These are phyloP conservation scores for Chlorella variabilis DNA, from an alignment of 163 green algal genomes.

Conservation along the genomic window DNA sequence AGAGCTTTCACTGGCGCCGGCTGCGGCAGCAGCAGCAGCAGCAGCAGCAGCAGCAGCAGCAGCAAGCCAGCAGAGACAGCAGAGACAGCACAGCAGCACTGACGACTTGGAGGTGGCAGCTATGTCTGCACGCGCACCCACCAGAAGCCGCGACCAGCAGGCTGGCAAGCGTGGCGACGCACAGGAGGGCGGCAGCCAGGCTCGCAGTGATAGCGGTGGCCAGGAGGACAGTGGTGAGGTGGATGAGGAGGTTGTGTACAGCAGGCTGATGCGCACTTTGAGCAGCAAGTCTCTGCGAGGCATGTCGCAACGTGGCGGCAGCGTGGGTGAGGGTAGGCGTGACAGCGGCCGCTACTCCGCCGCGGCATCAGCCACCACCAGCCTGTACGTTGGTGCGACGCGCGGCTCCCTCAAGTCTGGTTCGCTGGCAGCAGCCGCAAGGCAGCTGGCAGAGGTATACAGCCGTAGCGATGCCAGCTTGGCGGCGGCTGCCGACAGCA, in stretches of 20 bases:
- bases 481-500: too few relatives aligned
- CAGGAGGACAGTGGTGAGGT: too few relatives aligned
- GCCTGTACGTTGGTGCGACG: neutral
- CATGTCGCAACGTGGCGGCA: neutral
- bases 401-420: neutral
- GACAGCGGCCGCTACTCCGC: neutral
- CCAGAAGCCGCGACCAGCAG: neutral
- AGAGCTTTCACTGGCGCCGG: too few relatives aligned
- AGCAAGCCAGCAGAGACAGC: neutral
- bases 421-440: constrained; percentile 5
- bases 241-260: neutral
- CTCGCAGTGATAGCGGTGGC: neutral
- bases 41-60: neutral
- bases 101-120: too few relatives aligned
- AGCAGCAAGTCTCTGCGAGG: neutral
- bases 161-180: neutral
- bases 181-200: neutral
- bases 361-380: too few relatives aligned
- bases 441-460: neutral
- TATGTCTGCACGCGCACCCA: too few relatives aligned
- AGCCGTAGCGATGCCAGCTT: too few relatives aligned
- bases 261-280: constrained; percentile 2
- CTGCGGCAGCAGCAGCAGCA: neutral
- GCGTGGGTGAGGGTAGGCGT: too few relatives aligned
- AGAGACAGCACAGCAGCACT: too few relatives aligned